Base-by-base conservation (phyloP, 2,329 filamentous ascomycete genomes). In the Hortaea werneckii region DNA sequence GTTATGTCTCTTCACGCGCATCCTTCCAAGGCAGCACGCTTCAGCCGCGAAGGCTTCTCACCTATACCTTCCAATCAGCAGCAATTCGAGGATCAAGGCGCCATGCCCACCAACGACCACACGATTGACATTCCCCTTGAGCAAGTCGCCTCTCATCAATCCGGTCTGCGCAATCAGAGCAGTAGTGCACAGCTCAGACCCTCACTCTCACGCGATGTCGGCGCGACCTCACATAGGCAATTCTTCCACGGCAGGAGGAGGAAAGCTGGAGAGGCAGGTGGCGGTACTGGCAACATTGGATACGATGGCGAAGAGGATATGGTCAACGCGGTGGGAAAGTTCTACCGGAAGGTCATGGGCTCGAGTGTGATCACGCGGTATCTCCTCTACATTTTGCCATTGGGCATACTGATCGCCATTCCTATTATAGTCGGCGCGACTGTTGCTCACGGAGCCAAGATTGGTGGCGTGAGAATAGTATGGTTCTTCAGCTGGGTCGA, bases 401-500 rank as follows among this genome's bases (percentile, higher is more conserved):
- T 82, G 37, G 78, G 73, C 3, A 47, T 74, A 5, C 53, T 76
- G n/a, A 70, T 83, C 46, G 77, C 79, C 1, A 68, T 82, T 37
- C 79, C 79, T 5, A 81, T 83, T 52, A 75, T 82, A 48, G 65
- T 82, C 11, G 77, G 78, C n/a, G 74, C 74, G 5, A 72, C 29
- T 57, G 60, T 29, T 48, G 69, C 40, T 43, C 52, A 39, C 40
- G 20, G 38, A n/a, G 50, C 44, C 6, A 67, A 63, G 28, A 76
- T 81, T 50, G 76, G 74, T 10, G 73, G 73, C 13, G 77, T 81
- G 4, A 65, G 70, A 6, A 68, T 80, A 37, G 67, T 74, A 43
- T 79, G 75, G 71, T 78, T 83, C 64, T 83, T 80, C 65, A 71
- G 73, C 12, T 83, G 79, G 79, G 66, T 82, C 34, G 78, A 82